Evolutionary conservation across 306 rosid species (phyloP).

Genomic region (Lupinus albus): DNA sequence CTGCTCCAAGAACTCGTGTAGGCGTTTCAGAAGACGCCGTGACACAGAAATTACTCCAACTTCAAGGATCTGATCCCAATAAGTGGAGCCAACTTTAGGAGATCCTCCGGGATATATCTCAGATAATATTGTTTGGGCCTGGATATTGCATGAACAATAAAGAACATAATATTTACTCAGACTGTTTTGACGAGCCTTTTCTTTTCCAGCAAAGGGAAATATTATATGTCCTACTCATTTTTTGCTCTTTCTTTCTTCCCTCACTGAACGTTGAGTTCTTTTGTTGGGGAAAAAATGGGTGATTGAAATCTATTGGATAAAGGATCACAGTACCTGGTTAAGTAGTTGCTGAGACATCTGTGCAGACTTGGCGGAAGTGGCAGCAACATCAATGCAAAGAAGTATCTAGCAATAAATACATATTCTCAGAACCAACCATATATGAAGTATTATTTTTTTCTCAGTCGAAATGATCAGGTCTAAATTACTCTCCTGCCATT

Average conservation of each 20-base stretch:
- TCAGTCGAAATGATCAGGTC: slow-evolving; percentile 26
- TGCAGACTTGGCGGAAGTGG: slow-evolving; percentile 87
- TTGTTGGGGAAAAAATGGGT: not conserved
- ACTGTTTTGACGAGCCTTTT: slow-evolving; percentile 11
- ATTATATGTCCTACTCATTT: slow-evolving; percentile 8
- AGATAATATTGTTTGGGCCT: slow-evolving; percentile 91
- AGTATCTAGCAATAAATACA: slow-evolving; percentile 74
- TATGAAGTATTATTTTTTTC: slow-evolving; percentile 20
- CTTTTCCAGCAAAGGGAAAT: slow-evolving; percentile 18
- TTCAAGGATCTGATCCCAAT: slow-evolving; percentile 97
- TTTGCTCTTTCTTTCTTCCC: slow-evolving; percentile 17
- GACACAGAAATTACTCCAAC: slow-evolving; percentile 79
- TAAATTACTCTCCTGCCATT: slow-evolving; percentile 33
- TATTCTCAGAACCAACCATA: slow-evolving; percentile 46
- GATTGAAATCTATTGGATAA: slow-evolving; percentile 26
- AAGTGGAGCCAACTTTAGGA: slow-evolving; percentile 78
- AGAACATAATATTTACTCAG: slow-evolving; percentile 30
- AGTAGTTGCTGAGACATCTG: slow-evolving; percentile 83
- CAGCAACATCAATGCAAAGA: slow-evolving; percentile 91
- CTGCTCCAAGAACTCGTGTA: slow-evolving; percentile 89
- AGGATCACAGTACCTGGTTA: slow-evolving; percentile 71
- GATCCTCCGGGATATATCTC: slow-evolving; percentile 96
- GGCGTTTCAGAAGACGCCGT: slow-evolving; percentile 82
- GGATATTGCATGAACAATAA: slow-evolving; percentile 38
- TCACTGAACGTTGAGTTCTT: slow-evolving; percentile 14